phyloP scores from a whole-genome alignment of 768 basidiomycete genomes.

The Roridomyces roridus region DNA sequence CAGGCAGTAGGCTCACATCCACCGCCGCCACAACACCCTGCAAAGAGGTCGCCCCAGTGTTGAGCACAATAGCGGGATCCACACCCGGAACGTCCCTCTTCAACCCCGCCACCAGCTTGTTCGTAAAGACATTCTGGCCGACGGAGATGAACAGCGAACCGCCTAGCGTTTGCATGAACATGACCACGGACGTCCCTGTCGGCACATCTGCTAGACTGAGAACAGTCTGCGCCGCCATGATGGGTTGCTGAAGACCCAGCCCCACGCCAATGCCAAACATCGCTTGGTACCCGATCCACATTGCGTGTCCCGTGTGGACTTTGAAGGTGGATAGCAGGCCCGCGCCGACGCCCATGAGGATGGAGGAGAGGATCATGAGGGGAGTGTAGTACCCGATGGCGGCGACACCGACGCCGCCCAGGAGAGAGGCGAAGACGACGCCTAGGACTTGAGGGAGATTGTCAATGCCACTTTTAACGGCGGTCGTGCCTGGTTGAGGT shows the following conservation, averaged over 20 bases:
- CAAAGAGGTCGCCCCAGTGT: conserved; percentile 1
- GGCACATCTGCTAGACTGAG: conserved; percentile 19
- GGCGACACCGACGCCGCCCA: conserved; percentile 42
- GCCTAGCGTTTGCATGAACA: conserved; percentile 24
- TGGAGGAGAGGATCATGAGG: conserved; percentile 31
- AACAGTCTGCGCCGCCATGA: conserved; percentile 24
- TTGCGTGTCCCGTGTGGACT: conserved; percentile 23
- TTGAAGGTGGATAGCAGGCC: conserved; percentile 40
- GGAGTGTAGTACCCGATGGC: conserved; percentile 41
- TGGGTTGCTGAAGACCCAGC: conserved; percentile 23
- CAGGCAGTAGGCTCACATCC: not conserved
- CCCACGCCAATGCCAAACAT: conserved; percentile 38
- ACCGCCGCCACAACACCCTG: not conserved
- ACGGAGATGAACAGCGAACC: conserved; percentile 26
- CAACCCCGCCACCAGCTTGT: not conserved
- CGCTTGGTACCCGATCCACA: conserved; percentile 30
- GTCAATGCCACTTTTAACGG: conserved; percentile 15
- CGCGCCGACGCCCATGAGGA: conserved; percentile 38
- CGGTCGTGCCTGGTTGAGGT: not conserved
- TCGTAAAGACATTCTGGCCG: conserved; percentile 22
- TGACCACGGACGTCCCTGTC: conserved; percentile 13
- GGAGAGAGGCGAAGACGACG: conserved; percentile 44
- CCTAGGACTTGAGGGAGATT: conserved; percentile 42
- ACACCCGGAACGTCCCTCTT: not conserved
- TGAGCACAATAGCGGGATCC: conserved; percentile 7